Base-by-base conservation (phyloP, 2,329 filamentous ascomycete genomes). In the Xylariaceae sp. region DNA sequence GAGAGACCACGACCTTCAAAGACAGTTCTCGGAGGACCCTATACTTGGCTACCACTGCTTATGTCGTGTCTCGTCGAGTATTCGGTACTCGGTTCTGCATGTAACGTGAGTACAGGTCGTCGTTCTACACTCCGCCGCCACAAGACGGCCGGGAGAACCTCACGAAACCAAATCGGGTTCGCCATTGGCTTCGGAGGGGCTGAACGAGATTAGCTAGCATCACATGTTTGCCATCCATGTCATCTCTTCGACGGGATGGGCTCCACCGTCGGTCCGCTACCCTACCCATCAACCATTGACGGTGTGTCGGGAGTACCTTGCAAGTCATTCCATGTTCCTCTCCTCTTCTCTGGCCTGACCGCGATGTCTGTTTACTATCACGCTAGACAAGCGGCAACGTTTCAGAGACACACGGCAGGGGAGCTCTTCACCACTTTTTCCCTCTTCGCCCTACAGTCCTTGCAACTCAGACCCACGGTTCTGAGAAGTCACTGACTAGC, bases 211-310 rank as follows among this genome's bases (percentile, higher is more conserved):
- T 60, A 23, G 39, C 18, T 50, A 49, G n/a, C 37, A 50, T 34
- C 44, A n/a, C n/a, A 45, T 18, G 23, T n/a, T 23, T 23, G 17
- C 23, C 48, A 44, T 42, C 57, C 57, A 62, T 7, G 34, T 60
- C 57, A 62, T 62, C 54, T 62, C 57, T 49, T 30, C 23, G 15
- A 42, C 37, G 54, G 56, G 30, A 49, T 57, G 55, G 58, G 55
- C 18, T 44, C 58, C 60, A 60, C 57, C 55, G 13, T 45, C 13
- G 42, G 42, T 45, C 11, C 42, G 5, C 42, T 45, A 3, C 9
- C 10, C 42, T 45, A 23, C 23, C 23, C 23, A 23, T 23, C 23
- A 5, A 23, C 23, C 23, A 23, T 23, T 3, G 23, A 23, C 23
- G 23, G 23, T 23, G 23, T 23, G 23, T 5, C 23, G 23, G 13